phyloP scores from a whole-genome alignment of 192 early-diverging fungal genomes.

The Gryganskiella cystojenkinii region DNA sequence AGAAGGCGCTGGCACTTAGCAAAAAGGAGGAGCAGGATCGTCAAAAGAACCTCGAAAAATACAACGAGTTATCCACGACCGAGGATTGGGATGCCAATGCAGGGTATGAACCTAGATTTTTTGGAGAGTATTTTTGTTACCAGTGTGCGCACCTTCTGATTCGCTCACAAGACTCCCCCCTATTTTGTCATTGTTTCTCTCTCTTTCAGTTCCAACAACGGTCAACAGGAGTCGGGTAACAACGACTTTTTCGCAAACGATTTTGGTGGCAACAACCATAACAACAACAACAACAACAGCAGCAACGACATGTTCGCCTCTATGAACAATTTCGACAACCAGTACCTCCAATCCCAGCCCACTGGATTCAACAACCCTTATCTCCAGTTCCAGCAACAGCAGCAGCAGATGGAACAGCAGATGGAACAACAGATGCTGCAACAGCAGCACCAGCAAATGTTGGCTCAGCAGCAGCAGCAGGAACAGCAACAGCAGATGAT shows the following conservation, averaged over 20 bases:
- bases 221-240: not conserved
- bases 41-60: constrained; percentile 10
- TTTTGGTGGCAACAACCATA: constrained; percentile 24
- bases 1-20: constrained; percentile 48
- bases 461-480: constrained; percentile 13
- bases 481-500: constrained; percentile 14
- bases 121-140: not conserved
- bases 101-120: constrained; percentile 5
- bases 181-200: not conserved
- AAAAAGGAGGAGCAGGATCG: constrained; percentile 49
- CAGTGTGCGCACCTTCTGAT: not conserved
- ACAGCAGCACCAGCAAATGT: constrained; percentile 27
- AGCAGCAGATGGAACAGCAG: constrained; percentile 40
- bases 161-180: no score
- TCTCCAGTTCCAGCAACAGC: constrained; percentile 41
- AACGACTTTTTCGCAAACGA: constrained; percentile 17
- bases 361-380: constrained; percentile 28
- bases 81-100: constrained; percentile 17
- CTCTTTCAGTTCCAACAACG: not conserved
- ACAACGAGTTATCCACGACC: constrained; percentile 16
- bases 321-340: constrained; percentile 10
- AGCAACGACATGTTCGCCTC: constrained; percentile 7
- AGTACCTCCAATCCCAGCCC: constrained; percentile 15
- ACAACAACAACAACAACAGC: constrained; percentile 37
- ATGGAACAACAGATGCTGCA: constrained; percentile 41